phyloP scores from a whole-genome alignment of 108 stramenopile genomes.

The Nitzschia inconspicua region DNA sequence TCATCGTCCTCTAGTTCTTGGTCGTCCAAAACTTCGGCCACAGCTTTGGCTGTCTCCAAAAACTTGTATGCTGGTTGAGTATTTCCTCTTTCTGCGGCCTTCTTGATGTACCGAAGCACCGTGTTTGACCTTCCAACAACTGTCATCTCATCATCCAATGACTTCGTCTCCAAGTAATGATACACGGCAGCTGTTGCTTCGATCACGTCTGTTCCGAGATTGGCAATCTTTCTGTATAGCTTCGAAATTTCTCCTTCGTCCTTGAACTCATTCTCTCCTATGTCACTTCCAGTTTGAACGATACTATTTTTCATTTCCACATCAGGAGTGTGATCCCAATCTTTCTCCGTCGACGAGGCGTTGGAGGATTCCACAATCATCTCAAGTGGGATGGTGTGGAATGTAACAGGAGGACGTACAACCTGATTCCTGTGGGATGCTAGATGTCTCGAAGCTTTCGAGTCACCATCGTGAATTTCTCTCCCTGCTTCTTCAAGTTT shows the following conservation, averaged over 20 bases:
- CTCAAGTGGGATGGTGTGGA: too few relatives aligned
- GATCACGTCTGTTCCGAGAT: slow-evolving; percentile 5
- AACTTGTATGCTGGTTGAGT: slow-evolving; percentile 18
- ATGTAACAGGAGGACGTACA: too few relatives aligned
- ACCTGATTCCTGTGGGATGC: too few relatives aligned
- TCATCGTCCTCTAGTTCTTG: background rate
- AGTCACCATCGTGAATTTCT: background rate
- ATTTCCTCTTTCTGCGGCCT: slow-evolving; percentile 13
- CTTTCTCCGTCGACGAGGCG: too few relatives aligned
- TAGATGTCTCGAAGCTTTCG: too few relatives aligned
- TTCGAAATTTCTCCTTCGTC: background rate
- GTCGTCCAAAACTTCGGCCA: slow-evolving; percentile 3
- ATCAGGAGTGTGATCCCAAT: background rate
- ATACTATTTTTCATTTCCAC: background rate
- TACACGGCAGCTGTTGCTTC: slow-evolving; percentile 32
- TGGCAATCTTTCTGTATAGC: background rate
- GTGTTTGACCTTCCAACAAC: slow-evolving; percentile 12
- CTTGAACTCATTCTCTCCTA: background rate
- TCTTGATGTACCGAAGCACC: slow-evolving; percentile 13
- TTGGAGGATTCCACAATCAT: too few relatives aligned
- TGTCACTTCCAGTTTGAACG: background rate
- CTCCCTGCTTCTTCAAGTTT: background rate
- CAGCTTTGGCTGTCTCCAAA: slow-evolving; percentile 23
- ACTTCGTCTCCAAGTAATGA: slow-evolving; percentile 10
- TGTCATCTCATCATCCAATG: slow-evolving; percentile 5